A percentile compares a stretch with the other conserved stretches of the same genome.
Conservation (phyloP, 805 yeast species). For the Danielozyma ontarioensis region DNA sequence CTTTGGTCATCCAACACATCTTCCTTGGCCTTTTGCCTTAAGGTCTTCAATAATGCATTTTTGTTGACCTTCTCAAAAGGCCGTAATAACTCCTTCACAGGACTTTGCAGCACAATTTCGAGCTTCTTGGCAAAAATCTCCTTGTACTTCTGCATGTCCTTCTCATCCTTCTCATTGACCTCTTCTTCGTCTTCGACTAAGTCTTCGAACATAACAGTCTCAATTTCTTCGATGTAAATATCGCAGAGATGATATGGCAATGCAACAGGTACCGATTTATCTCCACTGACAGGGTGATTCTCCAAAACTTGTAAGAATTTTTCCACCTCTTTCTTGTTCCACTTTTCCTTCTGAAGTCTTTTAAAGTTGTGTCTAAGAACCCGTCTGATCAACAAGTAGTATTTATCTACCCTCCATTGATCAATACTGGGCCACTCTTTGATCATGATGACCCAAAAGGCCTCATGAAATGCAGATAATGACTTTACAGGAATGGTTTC, state of each 20-base stretch:
- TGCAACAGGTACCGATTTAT: conserved; percentile 59
- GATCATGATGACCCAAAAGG: conserved; percentile 77
- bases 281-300: conserved; percentile 52
- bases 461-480: conserved; percentile 51
- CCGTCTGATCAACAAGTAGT: conserved; percentile 72
- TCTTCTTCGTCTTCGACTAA: conserved; percentile 43
- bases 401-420: conserved; percentile 85
- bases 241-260: conserved; percentile 83
- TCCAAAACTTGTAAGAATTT: conserved; percentile 40
- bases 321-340: conserved; percentile 38
- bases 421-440: conserved; percentile 85
- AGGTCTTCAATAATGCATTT: conserved; percentile 51
- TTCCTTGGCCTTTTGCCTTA: conserved; percentile 58
- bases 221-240: conserved; percentile 79
- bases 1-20: conserved; percentile 66
- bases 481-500: conserved; percentile 37
- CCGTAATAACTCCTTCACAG: conserved; percentile 49
- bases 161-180: conserved; percentile 14
- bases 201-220: conserved; percentile 51
- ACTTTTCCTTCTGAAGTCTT: conserved; percentile 47
- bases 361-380: conserved; percentile 61
- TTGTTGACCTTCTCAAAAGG: conserved; percentile 54
- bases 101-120: conserved; percentile 40
- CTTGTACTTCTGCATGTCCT: conserved; percentile 28
- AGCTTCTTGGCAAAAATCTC: conserved; percentile 17